These are phyloP conservation scores for Tulasnella sp. DNA, from an alignment of 768 basidiomycete species.

Conservation along the genomic window DNA sequence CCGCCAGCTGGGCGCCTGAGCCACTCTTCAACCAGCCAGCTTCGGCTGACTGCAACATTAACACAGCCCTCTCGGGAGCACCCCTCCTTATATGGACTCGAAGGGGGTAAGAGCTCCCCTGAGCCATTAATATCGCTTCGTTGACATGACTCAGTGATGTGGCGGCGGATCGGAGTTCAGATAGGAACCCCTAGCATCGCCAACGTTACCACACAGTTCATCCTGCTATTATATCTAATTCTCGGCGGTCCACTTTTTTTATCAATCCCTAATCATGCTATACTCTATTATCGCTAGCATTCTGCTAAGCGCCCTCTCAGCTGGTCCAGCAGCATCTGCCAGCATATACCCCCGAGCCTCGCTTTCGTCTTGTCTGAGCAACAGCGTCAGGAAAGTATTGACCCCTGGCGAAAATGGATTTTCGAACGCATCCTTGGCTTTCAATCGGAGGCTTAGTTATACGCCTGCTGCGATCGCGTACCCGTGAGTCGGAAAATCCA, in stretches of 20 bases:
- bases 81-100: too few relatives aligned
- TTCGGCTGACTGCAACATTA: too few relatives aligned
- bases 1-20: too few relatives aligned
- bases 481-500: constrained; percentile 15
- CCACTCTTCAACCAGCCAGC: too few relatives aligned
- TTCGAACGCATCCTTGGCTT: constrained; percentile 11
- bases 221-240: too few relatives aligned
- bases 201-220: too few relatives aligned
- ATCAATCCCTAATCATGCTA: neutral
- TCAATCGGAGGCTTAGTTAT: constrained; percentile 19
- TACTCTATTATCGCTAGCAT: neutral
- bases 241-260: neutral
- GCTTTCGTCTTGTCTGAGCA: neutral
- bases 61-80: too few relatives aligned
- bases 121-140: too few relatives aligned
- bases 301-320: neutral
- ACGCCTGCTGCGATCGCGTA: constrained; percentile 18
- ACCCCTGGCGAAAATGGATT: constrained; percentile 15
- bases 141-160: too few relatives aligned
- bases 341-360: neutral
- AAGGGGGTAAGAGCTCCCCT: too few relatives aligned
- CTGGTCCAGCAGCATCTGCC: neutral
- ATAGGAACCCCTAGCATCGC: too few relatives aligned
- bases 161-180: too few relatives aligned
- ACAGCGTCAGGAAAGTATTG: neutral